phyloP scores from a whole-genome alignment of 2,329 filamentous ascomycete species.

The Cercospora sp. region DNA sequence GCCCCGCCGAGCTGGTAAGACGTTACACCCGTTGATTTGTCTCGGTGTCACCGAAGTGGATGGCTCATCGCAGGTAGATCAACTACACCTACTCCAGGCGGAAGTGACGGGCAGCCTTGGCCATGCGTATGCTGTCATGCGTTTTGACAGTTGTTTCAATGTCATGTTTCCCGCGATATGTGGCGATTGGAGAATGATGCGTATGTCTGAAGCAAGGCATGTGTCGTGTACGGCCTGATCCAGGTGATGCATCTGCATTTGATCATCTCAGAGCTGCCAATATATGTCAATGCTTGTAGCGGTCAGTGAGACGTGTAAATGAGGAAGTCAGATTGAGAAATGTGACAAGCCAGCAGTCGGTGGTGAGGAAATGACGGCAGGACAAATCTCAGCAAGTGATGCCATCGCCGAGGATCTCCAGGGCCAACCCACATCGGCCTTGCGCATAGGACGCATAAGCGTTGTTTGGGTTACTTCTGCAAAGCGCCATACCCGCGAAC shows the following conservation, averaged over 20 bases:
- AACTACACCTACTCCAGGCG: neutral
- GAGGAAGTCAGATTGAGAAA: conserved; percentile 17
- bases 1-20: conserved; percentile 29
- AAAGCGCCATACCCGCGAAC: conserved; percentile 28
- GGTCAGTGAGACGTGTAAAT: conserved; percentile 18
- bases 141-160: neutral
- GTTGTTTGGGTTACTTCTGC: conserved; percentile 26
- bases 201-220: conserved; percentile 7
- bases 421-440: conserved; percentile 19
- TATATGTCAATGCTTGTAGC: conserved; percentile 13
- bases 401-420: conserved; percentile 34
- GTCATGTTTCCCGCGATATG: conserved; percentile 9
- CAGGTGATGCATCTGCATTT: neutral
- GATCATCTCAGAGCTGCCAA: neutral
- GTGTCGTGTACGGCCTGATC: neutral
- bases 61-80: conserved; percentile 16
- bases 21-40: conserved; percentile 32
- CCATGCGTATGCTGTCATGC: neutral
- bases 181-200: conserved; percentile 5
- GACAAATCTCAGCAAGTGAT: conserved; percentile 10
- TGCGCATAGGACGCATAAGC: conserved; percentile 27
- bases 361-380: conserved; percentile 23
- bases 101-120: neutral
- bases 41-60: conserved; percentile 27
- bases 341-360: conserved; percentile 21